A percentile compares a stretch with the other conserved stretches of the same genome.
Conservation (phyloP, 345 rosid genomes). For the Eucalyptus rudis region DNA sequence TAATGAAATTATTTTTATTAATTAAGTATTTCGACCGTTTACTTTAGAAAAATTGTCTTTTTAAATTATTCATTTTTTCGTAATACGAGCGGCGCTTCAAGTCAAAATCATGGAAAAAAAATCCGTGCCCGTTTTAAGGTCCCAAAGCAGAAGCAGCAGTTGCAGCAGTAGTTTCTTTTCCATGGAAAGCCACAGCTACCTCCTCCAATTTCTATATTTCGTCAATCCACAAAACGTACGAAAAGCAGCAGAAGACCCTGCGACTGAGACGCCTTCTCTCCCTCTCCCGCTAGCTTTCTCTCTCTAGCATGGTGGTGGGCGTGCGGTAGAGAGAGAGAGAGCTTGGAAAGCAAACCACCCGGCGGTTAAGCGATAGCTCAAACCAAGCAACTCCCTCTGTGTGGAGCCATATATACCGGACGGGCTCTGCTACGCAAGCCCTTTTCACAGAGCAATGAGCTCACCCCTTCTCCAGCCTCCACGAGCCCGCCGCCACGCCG, state of each 20-base stretch:
- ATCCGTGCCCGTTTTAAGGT: too few relatives aligned
- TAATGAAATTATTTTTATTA: not conserved
- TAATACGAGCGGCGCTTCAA: not conserved
- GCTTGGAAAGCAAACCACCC: constrained; percentile 1
- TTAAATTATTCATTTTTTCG: too few relatives aligned
- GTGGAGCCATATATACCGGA: not conserved
- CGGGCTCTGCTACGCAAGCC: not conserved
- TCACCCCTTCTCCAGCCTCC: not conserved
- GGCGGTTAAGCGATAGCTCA: not conserved
- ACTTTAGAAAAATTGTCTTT: too few relatives aligned
- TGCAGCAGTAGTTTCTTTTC: not conserved
- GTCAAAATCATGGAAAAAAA: not conserved
- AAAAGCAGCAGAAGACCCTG: not conserved
- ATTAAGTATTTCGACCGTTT: not conserved
- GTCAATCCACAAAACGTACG: not conserved
- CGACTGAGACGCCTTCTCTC: not conserved
- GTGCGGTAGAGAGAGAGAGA: not conserved
- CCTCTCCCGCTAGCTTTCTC: not conserved
- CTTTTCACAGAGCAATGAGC: not conserved
- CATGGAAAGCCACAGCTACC: not conserved
- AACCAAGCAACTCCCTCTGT: not conserved
- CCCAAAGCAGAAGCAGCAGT: not conserved
- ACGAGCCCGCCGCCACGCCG: not conserved
- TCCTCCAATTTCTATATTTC: not conserved
- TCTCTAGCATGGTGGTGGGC: not conserved